Conservation (phyloP, 176 grass and related monocot species). For the Carex cristatella region DNA sequence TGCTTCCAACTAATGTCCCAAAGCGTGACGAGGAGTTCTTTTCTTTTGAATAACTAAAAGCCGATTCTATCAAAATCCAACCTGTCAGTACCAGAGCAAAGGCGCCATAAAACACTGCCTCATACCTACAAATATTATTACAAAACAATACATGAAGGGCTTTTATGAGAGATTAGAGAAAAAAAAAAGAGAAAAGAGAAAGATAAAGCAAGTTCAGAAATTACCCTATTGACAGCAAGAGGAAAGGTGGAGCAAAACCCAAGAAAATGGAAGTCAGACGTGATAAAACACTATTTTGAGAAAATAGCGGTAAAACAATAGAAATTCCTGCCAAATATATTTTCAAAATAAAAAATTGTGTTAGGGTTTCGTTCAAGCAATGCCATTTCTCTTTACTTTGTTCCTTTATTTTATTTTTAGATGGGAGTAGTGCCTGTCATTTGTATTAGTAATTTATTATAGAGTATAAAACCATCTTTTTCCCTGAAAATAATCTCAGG, state of each 20-base stretch:
- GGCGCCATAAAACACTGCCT: slow-evolving; percentile 91
- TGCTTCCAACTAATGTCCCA: slow-evolving; percentile 35
- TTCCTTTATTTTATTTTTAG: neutral
- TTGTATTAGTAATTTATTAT: neutral
- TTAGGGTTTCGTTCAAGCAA: slow-evolving; percentile 16
- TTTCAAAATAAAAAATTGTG: slow-evolving; percentile 20
- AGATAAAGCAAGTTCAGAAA: slow-evolving; percentile 20
- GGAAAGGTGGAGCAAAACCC: slow-evolving; percentile 95
- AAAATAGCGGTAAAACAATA: slow-evolving; percentile 79
- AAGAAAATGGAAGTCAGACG: slow-evolving; percentile 95
- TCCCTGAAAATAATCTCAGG: neutral
- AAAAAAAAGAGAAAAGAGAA: slow-evolving; percentile 8
- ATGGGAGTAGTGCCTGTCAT: neutral
- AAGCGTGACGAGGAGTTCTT: slow-evolving; percentile 29
- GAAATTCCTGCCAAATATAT: slow-evolving; percentile 54
- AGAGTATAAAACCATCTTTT: neutral
- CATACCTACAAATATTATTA: slow-evolving; percentile 55
- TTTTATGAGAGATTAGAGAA: slow-evolving; percentile 20
- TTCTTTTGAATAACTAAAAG: slow-evolving; percentile 51
- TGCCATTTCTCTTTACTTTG: neutral
- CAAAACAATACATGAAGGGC: slow-evolving; percentile 1
- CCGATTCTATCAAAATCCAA: slow-evolving; percentile 82
- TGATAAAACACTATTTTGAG: slow-evolving; percentile 64
- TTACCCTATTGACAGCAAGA: slow-evolving; percentile 91
- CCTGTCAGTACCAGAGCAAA: slow-evolving; percentile 76